Evolutionary conservation across 2,329 filamentous ascomycete genomes (phyloP), one percentile per base, ranked within the genome.

Genomic region (Sporothrix brasiliensis): DNA sequence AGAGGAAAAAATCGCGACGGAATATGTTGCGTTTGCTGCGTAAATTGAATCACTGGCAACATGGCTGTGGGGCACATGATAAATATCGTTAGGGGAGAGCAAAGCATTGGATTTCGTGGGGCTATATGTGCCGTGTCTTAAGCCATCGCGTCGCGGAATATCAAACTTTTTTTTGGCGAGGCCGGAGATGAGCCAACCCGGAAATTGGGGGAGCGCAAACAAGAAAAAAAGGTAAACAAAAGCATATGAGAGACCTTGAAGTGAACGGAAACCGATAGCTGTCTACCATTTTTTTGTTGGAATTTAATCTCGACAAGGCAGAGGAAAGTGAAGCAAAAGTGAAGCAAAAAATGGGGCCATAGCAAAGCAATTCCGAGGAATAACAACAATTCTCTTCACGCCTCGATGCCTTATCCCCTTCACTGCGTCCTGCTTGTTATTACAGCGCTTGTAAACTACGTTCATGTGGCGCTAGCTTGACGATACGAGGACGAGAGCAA

Each of bases 291-390:
- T 30, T 30, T 30, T 30, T 47, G 58, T 27, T 63, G 58, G 58
- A 21, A 63, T 19, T 63, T 27, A 63, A 63, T 63, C 58, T 63
- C 58, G 58, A 39, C 58, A 63, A 47, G 58, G 58, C 39, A 47
- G 21, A 47, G 49, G 4, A 10, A 47, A 9, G 58, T 16, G 58
- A 61, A 47, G 13, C 58, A 4, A 14, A 44, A 63, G 9, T 27
- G 21, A 49, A 50, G 24, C 3, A 13, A 11, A 13, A 11, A 65
- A 49, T 9, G 60, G 44, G 24, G 14, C 3, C 27, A 30, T 30
- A 30, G 2, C 27, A 30, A 50, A 50, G 34, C 61, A 50, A 30
- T 13, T 49, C 24, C 61, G 44, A 65, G 58, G 56, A 6, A 27
- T 19, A n/a, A 47, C 39, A 10, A 1, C n/a, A 24, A 47, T 13